phyloP scores from a whole-genome alignment of 208 protist genomes.

The Naegleria fowleri region DNA sequence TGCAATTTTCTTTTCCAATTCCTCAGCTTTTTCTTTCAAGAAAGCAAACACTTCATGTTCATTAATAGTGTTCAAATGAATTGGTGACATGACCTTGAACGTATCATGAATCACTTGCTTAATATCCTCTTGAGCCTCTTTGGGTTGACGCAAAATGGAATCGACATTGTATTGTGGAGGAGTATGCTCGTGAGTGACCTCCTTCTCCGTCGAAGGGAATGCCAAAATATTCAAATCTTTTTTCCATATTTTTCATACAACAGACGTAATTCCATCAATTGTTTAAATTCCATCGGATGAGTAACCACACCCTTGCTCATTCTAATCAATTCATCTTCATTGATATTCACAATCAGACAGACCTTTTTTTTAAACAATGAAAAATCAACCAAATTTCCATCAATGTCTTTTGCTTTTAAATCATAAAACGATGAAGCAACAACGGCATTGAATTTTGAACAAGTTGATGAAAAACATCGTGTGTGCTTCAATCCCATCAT shows the following conservation, averaged over 20 bases:
- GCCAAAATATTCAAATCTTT: neutral
- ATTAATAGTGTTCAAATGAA: neutral
- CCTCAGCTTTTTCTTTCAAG: neutral
- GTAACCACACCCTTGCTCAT: neutral
- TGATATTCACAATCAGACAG: neutral
- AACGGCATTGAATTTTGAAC: too few relatives aligned
- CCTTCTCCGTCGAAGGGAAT: neutral
- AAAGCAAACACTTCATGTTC: neutral
- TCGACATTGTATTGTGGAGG: neutral
- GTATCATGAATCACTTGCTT: neutral
- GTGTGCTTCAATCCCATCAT: too few relatives aligned
- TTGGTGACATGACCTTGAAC: neutral
- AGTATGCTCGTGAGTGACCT: neutral
- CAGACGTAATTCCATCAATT: neutral
- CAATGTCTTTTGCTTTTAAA: neutral
- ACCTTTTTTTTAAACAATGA: neutral
- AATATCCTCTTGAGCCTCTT: neutral
- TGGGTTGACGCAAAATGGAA: too few relatives aligned
- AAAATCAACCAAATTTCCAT: neutral
- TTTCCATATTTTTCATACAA: neutral
- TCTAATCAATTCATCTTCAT: neutral
- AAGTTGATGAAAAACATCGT: too few relatives aligned
- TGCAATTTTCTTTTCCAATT: slow-evolving; percentile 16
- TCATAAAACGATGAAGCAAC: neutral
- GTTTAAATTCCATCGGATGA: neutral